Percentiles rank a stretch among this genome's conserved stretches.
phyloP scores from a whole-genome alignment of 2,329 filamentous ascomycete species.

The Monosporascus ibericus region DNA sequence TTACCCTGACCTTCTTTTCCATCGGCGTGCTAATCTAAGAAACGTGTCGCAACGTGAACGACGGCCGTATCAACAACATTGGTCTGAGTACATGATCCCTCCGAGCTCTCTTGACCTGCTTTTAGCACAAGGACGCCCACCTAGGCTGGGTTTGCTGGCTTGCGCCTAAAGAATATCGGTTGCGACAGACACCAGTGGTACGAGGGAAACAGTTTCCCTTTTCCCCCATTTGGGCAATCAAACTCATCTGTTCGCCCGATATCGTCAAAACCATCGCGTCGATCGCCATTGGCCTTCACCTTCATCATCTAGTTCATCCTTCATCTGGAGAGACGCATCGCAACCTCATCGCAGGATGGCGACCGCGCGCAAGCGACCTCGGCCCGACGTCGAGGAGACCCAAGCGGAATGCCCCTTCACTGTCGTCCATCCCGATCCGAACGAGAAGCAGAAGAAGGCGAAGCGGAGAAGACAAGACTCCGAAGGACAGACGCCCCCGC shows the following conservation, averaged over 20 bases:
- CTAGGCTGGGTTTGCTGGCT: not conserved
- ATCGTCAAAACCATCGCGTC: not conserved
- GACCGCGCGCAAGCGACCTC: slow-evolving; percentile 45
- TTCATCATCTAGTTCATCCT: not conserved
- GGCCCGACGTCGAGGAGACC: slow-evolving; percentile 39
- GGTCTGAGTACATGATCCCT: too few relatives aligned
- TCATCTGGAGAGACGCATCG: not conserved
- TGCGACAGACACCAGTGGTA: not conserved
- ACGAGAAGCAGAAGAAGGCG: slow-evolving; percentile 42
- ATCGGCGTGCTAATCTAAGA: not conserved
- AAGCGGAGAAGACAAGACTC: slow-evolving; percentile 39
- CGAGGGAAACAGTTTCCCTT: slow-evolving; percentile 1
- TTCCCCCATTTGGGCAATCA: not conserved
- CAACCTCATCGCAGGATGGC: slow-evolving; percentile 24
- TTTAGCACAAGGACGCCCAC: not conserved
- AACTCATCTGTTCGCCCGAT: not conserved
- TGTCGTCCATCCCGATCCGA: slow-evolving; percentile 39
- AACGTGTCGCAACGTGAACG: not conserved
- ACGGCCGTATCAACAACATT: not conserved
- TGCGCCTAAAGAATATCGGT: not conserved
- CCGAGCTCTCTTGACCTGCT: not conserved
- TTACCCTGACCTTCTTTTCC: not conserved
- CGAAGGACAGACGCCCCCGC: slow-evolving; percentile 32
- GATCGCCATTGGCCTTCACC: not conserved
- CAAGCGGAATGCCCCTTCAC: slow-evolving; percentile 52